Conservation (phyloP, 2,329 filamentous ascomycete species). For the Fusarium sp. region DNA sequence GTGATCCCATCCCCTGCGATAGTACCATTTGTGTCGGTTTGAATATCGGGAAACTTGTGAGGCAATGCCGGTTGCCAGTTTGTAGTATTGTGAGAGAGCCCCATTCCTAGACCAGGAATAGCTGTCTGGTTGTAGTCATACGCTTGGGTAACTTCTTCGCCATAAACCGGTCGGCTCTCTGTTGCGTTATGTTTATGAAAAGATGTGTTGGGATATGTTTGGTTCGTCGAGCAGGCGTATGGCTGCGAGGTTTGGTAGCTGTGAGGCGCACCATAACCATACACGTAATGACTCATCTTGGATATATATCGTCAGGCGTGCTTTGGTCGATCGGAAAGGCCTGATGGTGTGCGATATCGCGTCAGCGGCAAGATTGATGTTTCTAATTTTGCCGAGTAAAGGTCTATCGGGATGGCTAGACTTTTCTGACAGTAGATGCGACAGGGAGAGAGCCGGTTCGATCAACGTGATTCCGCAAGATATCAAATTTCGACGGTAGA, state of each 20-base stretch:
- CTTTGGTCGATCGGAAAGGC: not conserved
- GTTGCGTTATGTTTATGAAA: slow-evolving; percentile 23
- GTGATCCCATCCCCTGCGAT: not conserved
- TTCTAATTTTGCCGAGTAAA: not conserved
- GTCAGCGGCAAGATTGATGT: not conserved
- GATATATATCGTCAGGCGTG: not conserved
- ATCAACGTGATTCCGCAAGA: not conserved
- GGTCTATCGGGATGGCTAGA: not conserved
- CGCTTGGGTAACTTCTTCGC: slow-evolving; percentile 26
- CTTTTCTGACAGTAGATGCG: not conserved
- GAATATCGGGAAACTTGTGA: slow-evolving; percentile 15
- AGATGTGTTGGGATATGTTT: slow-evolving; percentile 24
- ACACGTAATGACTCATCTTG: slow-evolving; percentile 51
- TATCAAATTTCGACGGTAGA: not conserved
- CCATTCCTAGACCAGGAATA: slow-evolving; percentile 55
- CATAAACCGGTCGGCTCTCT: slow-evolving; percentile 17
- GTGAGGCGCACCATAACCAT: slow-evolving; percentile 45
- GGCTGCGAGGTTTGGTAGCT: slow-evolving; percentile 43
- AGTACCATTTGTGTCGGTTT: not conserved
- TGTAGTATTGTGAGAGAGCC: slow-evolving; percentile 39
- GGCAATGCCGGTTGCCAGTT: slow-evolving; percentile 35
- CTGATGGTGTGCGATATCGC: not conserved
- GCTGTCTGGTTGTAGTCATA: slow-evolving; percentile 48
- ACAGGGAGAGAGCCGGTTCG: not conserved
- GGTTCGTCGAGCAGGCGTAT: slow-evolving; percentile 35